A percentile compares a stretch with the other conserved stretches of the same genome.
phyloP scores from a whole-genome alignment of 352 stramenopile genomes.

The Phytophthora nicotianae region DNA sequence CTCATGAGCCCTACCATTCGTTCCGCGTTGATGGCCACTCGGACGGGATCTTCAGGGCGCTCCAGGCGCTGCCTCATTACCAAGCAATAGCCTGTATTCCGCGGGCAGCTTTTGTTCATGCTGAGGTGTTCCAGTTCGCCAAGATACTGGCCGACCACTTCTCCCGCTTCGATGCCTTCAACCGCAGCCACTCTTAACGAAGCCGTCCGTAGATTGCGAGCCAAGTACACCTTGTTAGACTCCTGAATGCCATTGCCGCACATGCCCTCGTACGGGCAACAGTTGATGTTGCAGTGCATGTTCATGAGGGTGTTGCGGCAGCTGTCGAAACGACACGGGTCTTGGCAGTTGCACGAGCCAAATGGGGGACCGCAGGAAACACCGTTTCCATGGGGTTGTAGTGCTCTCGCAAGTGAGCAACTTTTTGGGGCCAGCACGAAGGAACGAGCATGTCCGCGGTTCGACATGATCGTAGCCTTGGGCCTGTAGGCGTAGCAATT shows the following conservation, averaged over 20 bases:
- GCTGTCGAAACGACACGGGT: not conserved
- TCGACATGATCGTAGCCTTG: too few species aligned
- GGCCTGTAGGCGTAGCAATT: too few species aligned
- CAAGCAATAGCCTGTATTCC: constrained; percentile 1
- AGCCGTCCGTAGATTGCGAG: not conserved
- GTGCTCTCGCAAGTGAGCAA: constrained; percentile 4
- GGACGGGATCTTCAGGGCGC: not conserved
- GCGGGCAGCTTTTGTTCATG: not conserved
- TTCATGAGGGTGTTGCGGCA: not conserved
- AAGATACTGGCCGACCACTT: constrained; percentile 12
- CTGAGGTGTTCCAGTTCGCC: constrained; percentile 11
- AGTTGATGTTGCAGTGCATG: too few species aligned
- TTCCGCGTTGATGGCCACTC: constrained; percentile 8
- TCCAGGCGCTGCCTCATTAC: not conserved
- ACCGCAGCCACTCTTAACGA: not conserved
- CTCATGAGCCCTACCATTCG: constrained; percentile 1
- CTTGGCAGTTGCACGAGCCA: not conserved
- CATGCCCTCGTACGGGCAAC: not conserved
- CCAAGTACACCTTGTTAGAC: not conserved
- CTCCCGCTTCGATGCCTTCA: not conserved
- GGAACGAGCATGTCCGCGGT: not conserved
- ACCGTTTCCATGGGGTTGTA: constrained; percentile 4
- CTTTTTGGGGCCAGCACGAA: not conserved
- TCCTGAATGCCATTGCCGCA: not conserved
- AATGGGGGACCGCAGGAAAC: not conserved